A percentile compares a stretch with the other conserved stretches of the same genome.
phyloP scores from a whole-genome alignment of 805 yeast species.

The Clavispora carvajalis region DNA sequence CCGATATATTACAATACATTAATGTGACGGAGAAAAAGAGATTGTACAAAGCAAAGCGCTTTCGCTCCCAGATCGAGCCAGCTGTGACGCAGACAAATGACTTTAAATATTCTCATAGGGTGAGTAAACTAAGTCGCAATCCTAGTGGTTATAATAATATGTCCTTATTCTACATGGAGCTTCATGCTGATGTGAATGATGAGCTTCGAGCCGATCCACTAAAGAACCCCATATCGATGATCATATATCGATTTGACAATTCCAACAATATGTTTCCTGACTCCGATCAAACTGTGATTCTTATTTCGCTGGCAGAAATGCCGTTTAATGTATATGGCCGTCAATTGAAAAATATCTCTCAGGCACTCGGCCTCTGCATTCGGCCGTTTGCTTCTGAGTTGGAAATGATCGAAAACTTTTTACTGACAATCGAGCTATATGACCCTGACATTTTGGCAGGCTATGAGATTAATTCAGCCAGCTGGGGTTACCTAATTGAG shows the following conservation, averaged over 20 bases:
- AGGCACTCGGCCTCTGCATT: conserved; percentile 2
- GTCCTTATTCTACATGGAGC: conserved; percentile 59
- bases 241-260: conserved; percentile 61
- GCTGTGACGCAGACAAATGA: conserved; percentile 37
- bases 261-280: conserved; percentile 16
- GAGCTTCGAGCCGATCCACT: conserved; percentile 57
- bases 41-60: conserved; percentile 10
- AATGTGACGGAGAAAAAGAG: conserved; percentile 10
- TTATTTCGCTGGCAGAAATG: conserved; percentile 4
- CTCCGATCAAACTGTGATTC: not conserved
- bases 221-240: conserved; percentile 50
- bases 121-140: conserved; percentile 26
- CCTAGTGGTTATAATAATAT: conserved; percentile 43
- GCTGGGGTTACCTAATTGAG: conserved; percentile 89
- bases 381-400: conserved; percentile 38
- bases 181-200: conserved; percentile 56
- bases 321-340: not conserved
- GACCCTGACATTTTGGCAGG: conserved; percentile 92
- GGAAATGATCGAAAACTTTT: conserved; percentile 51
- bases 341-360: conserved; percentile 2
- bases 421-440: conserved; percentile 48
- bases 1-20: conserved; percentile 33
- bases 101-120: conserved; percentile 34
- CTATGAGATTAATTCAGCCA: conserved; percentile 68
- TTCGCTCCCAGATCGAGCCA: conserved; percentile 48